Percentiles rank a stretch among this genome's conserved stretches.
phyloP scores from a whole-genome alignment of 176 grass and related monocot species.

The Musa itinerans region DNA sequence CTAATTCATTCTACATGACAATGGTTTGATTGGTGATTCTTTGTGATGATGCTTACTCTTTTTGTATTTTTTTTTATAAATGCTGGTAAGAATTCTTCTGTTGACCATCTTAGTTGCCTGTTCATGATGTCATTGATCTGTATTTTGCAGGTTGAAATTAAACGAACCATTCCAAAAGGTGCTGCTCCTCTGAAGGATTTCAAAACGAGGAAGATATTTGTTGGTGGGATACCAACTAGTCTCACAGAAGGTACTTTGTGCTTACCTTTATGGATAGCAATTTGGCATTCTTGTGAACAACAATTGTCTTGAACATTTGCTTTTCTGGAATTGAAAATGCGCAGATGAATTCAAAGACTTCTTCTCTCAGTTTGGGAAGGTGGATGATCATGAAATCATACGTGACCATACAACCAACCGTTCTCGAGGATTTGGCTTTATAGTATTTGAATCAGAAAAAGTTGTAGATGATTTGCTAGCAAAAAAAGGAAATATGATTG shows the following conservation, averaged over 20 bases:
- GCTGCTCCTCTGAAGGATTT: constrained; percentile 48
- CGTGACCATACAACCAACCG: constrained; percentile 67
- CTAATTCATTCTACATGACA: no score
- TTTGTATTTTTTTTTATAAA: not conserved
- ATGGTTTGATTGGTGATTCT: not conserved
- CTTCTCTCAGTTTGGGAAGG: constrained; percentile 61
- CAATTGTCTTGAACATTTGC: constrained; percentile 6
- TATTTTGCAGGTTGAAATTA: constrained; percentile 82
- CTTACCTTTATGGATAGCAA: not conserved
- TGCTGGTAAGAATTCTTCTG: not conserved
- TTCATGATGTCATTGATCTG: not conserved
- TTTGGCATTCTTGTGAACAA: not conserved
- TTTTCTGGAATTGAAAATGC: constrained; percentile 26
- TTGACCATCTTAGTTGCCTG: not conserved
- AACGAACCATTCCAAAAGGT: constrained; percentile 89
- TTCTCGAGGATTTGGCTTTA: constrained; percentile 91
- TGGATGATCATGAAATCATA: constrained; percentile 88
- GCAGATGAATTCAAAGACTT: constrained; percentile 80
- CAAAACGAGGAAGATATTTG: constrained; percentile 94
- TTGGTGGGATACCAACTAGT: constrained; percentile 60
- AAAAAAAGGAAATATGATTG: constrained; percentile 86
- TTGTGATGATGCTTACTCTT: not conserved
- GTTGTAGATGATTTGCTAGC: constrained; percentile 82
- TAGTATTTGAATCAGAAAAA: constrained; percentile 83
- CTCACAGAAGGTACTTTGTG: constrained; percentile 63